Percentiles rank a stretch among this genome's conserved stretches.
Conservation (phyloP, 2,329 filamentous ascomycete genomes). For the Monosporascus ibericus region DNA sequence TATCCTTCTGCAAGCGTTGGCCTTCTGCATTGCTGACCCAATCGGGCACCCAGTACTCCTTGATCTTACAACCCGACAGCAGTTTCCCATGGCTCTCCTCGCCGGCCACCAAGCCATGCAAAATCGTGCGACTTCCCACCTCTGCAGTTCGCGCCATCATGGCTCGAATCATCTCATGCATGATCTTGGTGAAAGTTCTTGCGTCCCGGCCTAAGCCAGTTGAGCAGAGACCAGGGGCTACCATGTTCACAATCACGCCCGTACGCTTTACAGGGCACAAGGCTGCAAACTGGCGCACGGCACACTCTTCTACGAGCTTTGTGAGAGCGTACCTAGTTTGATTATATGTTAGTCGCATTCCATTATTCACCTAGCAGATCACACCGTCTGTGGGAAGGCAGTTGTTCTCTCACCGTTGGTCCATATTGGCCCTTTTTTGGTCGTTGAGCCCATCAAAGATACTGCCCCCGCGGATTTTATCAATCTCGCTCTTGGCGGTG, state of each 20-base stretch:
- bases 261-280: slow-evolving; percentile 5
- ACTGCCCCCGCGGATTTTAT: slow-evolving; percentile 1
- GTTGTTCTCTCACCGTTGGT: no score
- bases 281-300: not conserved
- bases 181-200: no score
- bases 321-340: slow-evolving; percentile 3
- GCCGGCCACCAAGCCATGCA: slow-evolving; percentile 5
- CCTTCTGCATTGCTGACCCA: slow-evolving; percentile 9
- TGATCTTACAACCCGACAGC: slow-evolving; percentile 10
- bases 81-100: slow-evolving; percentile 6
- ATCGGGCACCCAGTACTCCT: slow-evolving; percentile 11
- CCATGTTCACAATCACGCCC: slow-evolving; percentile 5
- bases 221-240: slow-evolving; percentile 8
- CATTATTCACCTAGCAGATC: no score
- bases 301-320: slow-evolving; percentile 5
- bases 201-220: slow-evolving; percentile 3
- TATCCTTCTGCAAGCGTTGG: not conserved
- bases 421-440: not conserved
- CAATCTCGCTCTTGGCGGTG: slow-evolving; percentile 5
- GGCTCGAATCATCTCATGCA: no score
- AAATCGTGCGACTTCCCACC: slow-evolving; percentile 5
- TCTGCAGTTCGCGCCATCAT: slow-evolving; percentile 1
- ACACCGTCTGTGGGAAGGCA: no score
- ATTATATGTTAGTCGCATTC: no score
- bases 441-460: slow-evolving; percentile 4